Base-by-base conservation (phyloP, 1,139 yeast species). In the Blastobotrys capitulatus region DNA sequence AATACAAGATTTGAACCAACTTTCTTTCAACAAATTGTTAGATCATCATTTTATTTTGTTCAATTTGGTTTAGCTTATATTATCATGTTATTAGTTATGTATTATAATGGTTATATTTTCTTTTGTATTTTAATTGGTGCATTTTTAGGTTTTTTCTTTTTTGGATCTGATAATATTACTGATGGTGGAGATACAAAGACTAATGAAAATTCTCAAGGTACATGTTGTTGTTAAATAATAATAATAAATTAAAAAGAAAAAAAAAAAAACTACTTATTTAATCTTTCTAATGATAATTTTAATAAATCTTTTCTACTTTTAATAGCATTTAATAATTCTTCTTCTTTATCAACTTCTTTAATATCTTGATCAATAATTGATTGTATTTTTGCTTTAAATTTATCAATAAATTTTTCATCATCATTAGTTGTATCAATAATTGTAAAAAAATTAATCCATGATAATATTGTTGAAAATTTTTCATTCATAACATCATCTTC, bases 71-170 rank as follows among this genome's bases (percentile, higher is more conserved):
- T 78, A 16, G 77, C 83, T 5, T 82, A 82, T 61, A 65, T 82
- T 49, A 75, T 82, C 58, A 83, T 82, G 86, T 72, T 83, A 68
- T 68, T 83, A 57, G 82, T 82, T 69, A 83, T 82, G 88, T 81
- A 82, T 69, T 82, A 79, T 68, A 82, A 82, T 58, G 88, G 88
- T 18, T 83, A 81, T 62, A 72, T 83, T 36, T 78, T 81, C 50
- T 78, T 82, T 51, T 75, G 81, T 20, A 80, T 84, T 65, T 72
- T 82, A 47, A 63, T 82, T 40, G 87, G 87, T 6, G 84, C 84
- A 2, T 64, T 79, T 37, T 61, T 82, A 49, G 88, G 87, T 1
- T 77, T 77, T 61, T 61, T 80, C 19, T 46, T 64, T 45, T 57
- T 66, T 48, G 64, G 64, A 35, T 55, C 63, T 38, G 66, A 64